phyloP scores from a whole-genome alignment of 257 asterid species.

The Plantago elongata region DNA sequence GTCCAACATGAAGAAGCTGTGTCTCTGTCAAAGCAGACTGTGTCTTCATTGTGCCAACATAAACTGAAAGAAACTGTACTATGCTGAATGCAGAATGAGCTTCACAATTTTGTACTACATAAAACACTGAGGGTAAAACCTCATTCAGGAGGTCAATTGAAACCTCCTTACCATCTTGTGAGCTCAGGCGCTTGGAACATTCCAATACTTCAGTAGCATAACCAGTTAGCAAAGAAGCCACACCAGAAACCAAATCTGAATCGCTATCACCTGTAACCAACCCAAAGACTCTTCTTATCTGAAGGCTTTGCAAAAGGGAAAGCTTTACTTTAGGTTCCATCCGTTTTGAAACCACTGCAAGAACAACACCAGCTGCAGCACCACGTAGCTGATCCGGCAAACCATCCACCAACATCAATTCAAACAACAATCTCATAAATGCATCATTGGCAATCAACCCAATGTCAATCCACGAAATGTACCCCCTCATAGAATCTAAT shows the following conservation, averaged over 20 bases:
- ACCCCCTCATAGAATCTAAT: slow-evolving; percentile 67
- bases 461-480: slow-evolving; percentile 88
- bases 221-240: slow-evolving; percentile 77
- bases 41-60: slow-evolving; percentile 83
- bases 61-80: slow-evolving; percentile 81
- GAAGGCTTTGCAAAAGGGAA: slow-evolving; percentile 63
- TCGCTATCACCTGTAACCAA: slow-evolving; percentile 56
- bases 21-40: slow-evolving; percentile 54
- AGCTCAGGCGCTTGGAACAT: slow-evolving; percentile 60
- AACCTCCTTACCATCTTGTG: slow-evolving; percentile 53
- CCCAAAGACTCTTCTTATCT: slow-evolving; percentile 69
- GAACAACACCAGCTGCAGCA: slow-evolving; percentile 69
- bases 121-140: slow-evolving; percentile 85
- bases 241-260: slow-evolving; percentile 53
- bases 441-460: slow-evolving; percentile 73
- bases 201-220: slow-evolving; percentile 81
- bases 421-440: slow-evolving; percentile 62
- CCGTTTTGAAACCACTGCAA: slow-evolving; percentile 72
- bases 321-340: slow-evolving; percentile 82
- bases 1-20: slow-evolving; percentile 67
- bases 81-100: slow-evolving; percentile 62
- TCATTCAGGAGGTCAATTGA: slow-evolving; percentile 70
- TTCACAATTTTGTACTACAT: slow-evolving; percentile 64
- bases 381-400: slow-evolving; percentile 62
- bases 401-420: slow-evolving; percentile 62